Conservation (phyloP, 805 yeast genomes). For the baker's yeast (Saccharomyces cerevisiae) region DNA sequence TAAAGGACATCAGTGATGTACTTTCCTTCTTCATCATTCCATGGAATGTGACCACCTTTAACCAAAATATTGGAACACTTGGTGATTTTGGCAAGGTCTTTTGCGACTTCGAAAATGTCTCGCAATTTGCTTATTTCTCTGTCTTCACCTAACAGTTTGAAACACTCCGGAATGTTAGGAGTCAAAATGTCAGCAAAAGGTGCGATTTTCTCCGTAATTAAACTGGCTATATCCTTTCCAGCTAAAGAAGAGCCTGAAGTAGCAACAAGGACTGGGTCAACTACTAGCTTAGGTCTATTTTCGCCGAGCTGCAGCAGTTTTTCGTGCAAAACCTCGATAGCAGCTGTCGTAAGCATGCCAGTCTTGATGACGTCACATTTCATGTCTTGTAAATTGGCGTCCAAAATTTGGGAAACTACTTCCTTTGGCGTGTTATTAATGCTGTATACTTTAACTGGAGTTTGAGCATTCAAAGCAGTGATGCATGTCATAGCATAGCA, state of each 20-base stretch:
- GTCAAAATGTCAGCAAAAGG: constrained; percentile 55
- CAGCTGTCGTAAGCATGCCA: constrained; percentile 60
- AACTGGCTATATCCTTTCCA: constrained; percentile 32
- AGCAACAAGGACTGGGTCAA: constrained; percentile 82
- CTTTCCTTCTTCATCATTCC: constrained; percentile 26
- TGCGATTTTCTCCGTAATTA: constrained; percentile 39
- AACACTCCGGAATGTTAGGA: constrained; percentile 69
- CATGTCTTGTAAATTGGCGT: constrained; percentile 52
- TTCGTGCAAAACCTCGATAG: constrained; percentile 40
- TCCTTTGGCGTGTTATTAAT: constrained; percentile 37
- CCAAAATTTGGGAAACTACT: constrained; percentile 42
- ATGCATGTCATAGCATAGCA: constrained; percentile 74
- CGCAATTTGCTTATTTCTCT: constrained; percentile 30
- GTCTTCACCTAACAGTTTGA: constrained; percentile 27
- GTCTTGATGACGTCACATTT: constrained; percentile 63
- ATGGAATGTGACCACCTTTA: constrained; percentile 78
- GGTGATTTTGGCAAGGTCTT: constrained; percentile 31
- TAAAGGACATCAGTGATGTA: constrained; percentile 48
- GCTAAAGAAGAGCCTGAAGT: constrained; percentile 65
- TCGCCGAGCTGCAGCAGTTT: constrained; percentile 28
- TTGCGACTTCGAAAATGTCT: constrained; percentile 35
- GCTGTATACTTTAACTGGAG: constrained; percentile 38
- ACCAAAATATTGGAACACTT: constrained; percentile 50
- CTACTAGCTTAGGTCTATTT: constrained; percentile 37
- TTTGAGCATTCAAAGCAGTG: constrained; percentile 75